Base-by-base conservation (phyloP, 1,139 yeast species). In the Saccharomyces hybrid region DNA sequence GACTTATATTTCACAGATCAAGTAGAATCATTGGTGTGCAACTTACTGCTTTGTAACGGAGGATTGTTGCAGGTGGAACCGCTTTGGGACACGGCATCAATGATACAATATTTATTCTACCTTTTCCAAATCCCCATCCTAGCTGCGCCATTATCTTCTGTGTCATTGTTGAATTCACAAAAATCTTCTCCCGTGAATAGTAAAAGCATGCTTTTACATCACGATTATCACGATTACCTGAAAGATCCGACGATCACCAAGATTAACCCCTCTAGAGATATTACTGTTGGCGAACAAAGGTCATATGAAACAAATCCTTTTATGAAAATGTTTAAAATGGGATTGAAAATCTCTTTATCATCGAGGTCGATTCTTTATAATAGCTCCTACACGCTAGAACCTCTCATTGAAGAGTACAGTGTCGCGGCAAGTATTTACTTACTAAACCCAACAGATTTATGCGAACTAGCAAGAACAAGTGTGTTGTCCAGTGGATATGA, bases 401-500 rank as follows among this genome's bases (percentile, higher is more conserved):
- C 88, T 7, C 75, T 83, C 59, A 82, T 83, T 54, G 89, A 83
- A 66, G 89, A 83, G 62, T 83, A 82, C 62, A 82, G 87, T 11
- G 88, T 83, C 27, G 89, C 89, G 3, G 88, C 87, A 0, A 87
- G 84, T 65, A 83, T 83, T 58, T 82, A 83, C 70, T 79, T 83
- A 59, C 70, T 83, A 34, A 81, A 84, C 5, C 78, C 83, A 41
- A 87, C 84, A 25, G 89, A 83, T 66, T 78, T 83, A 80, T 83
- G 87, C 62, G 89, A 83, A 63, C 60, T 75, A 49, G 73, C 78
- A 0, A 69, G 73, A 50, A 74, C 73, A 38, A 64, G 70, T 46
- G 68, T 66, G 2, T 71, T 79, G 47, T 96, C 90, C 72, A 84
- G 95, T 57, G 98, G 98, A 0, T 93, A 88, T 78, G 99, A 93